phyloP scores from a whole-genome alignment of 495 filamentous ascomycete genomes.

The Penicillium riverlandense region DNA sequence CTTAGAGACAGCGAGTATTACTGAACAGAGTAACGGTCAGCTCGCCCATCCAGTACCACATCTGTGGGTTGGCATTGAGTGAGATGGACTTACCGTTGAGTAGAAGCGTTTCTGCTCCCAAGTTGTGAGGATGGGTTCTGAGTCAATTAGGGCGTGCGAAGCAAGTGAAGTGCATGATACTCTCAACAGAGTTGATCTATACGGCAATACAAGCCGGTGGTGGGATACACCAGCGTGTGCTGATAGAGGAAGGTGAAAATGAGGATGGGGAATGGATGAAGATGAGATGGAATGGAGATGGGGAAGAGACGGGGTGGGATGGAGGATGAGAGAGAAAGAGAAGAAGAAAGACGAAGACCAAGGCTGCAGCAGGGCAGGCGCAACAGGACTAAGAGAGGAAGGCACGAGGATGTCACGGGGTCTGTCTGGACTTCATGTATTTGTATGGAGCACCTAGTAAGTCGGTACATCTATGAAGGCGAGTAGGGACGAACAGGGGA shows the following conservation, averaged over 20 bases:
- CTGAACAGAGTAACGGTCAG: no score
- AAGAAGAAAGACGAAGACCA: neutral
- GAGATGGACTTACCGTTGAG: no score
- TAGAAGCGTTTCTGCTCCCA: no score
- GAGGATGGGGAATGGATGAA: conserved; percentile 16
- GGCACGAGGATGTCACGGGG: neutral
- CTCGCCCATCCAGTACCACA: no score
- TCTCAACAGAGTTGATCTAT: neutral
- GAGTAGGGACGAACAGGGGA: neutral
- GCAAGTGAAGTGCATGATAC: neutral
- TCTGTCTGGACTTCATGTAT: no score
- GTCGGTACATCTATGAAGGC: conserved; percentile 1
- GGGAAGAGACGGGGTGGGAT: conserved; percentile 12
- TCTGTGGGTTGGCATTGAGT: no score
- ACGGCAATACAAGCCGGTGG: neutral
- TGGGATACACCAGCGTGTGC: neutral
- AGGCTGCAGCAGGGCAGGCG: neutral
- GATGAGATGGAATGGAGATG: conserved; percentile 11
- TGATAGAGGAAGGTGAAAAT: no score
- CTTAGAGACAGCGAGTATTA: no score
- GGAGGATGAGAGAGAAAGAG: neutral
- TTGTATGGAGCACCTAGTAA: no score
- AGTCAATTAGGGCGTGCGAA: no score
- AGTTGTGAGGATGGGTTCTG: no score
- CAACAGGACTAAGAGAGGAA: neutral